These are phyloP conservation scores for Cryptosporidium baileyi DNA, from an alignment of 169 alveolate species.

Conservation along the genomic window DNA sequence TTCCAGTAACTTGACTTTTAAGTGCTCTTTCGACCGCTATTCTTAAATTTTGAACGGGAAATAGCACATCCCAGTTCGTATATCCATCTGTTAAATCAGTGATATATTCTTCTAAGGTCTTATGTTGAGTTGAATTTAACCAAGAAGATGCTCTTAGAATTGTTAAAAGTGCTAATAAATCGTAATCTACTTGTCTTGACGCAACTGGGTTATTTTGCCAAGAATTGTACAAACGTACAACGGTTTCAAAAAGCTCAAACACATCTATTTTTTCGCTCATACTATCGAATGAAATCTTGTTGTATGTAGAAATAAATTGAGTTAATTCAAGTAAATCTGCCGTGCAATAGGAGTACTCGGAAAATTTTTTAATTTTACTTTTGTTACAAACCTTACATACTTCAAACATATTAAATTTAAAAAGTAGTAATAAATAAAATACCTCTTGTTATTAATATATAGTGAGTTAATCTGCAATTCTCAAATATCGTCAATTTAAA, in stretches of 20 bases:
- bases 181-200: slow-evolving; percentile 54
- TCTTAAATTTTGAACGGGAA: slow-evolving; percentile 37
- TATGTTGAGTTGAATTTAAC: slow-evolving; percentile 13
- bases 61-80: slow-evolving; percentile 53
- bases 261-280: slow-evolving; percentile 18
- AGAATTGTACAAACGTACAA: slow-evolving; percentile 3
- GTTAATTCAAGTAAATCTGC: slow-evolving; percentile 32
- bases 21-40: slow-evolving; percentile 61
- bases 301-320: slow-evolving; percentile 7
- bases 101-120: slow-evolving; percentile 15
- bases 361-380: not conserved
- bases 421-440: no score
- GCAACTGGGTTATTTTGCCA: slow-evolving; percentile 63
- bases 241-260: slow-evolving; percentile 18
- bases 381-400: slow-evolving; percentile 1
- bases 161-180: slow-evolving; percentile 35
- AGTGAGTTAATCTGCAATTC: not conserved
- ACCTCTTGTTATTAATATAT: not conserved
- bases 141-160: slow-evolving; percentile 36
- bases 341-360: slow-evolving; percentile 37
- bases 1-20: slow-evolving; percentile 64
- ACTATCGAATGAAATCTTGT: slow-evolving; percentile 16
- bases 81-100: slow-evolving; percentile 67
- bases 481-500: no score
- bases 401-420: not conserved